Conservation (phyloP, 2,329 filamentous ascomycete genomes). For the Myriangium duriaei region DNA sequence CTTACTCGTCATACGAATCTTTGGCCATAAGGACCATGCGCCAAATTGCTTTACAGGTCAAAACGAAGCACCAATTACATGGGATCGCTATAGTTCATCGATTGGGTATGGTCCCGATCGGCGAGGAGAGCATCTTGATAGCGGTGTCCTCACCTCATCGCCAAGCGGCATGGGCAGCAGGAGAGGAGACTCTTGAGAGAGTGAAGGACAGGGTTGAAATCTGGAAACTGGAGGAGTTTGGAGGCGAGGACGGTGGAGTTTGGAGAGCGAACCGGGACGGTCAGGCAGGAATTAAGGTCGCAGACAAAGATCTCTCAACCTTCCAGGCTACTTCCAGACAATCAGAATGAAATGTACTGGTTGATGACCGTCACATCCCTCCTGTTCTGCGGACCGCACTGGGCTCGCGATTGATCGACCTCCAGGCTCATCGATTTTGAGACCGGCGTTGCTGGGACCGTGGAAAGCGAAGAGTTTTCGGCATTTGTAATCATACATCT, state of each 20-base stretch:
- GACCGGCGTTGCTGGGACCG: too few relatives aligned
- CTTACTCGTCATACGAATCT: conserved; percentile 62
- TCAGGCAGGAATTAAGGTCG: conserved; percentile 39
- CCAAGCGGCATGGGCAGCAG: conserved; percentile 72
- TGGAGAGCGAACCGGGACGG: conserved; percentile 86
- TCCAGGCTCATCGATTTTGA: not conserved
- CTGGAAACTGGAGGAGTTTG: conserved; percentile 89
- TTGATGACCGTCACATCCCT: not conserved
- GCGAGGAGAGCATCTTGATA: conserved; percentile 88
- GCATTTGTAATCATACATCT: too few relatives aligned
- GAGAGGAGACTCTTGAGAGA: conserved; percentile 76
- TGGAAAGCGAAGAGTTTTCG: not conserved
- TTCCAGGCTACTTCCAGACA: not conserved
- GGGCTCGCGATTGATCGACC: not conserved
- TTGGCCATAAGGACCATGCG: conserved; percentile 59
- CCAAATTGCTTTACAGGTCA: conserved; percentile 47
- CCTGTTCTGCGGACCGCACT: not conserved
- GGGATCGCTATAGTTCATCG: conserved; percentile 74
- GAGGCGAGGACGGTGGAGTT: conserved; percentile 56
- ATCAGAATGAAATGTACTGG: not conserved
- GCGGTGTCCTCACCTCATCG: conserved; percentile 75
- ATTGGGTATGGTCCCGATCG: conserved; percentile 72
- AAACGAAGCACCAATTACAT: conserved; percentile 50
- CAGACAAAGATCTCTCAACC: conserved; percentile 1
- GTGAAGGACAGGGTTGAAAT: conserved; percentile 85